These are phyloP conservation scores for Plasmodium gaboni DNA, from an alignment of 169 alveolate genomes.

Conservation along the genomic window DNA sequence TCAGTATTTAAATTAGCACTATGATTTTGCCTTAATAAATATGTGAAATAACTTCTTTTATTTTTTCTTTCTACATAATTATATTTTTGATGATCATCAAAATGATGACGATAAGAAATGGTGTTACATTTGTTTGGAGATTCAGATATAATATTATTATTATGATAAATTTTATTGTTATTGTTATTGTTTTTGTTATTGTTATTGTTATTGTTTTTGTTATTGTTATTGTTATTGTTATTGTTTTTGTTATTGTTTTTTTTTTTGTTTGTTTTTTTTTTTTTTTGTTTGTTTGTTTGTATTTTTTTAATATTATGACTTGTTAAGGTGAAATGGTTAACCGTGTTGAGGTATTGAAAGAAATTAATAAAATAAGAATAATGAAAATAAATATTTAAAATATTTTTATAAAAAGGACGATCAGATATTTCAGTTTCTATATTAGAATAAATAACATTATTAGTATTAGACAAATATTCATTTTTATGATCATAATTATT, in stretches of 20 bases:
- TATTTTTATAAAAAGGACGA: slow-evolving; percentile 18
- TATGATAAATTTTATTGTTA: no score
- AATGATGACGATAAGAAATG: no score
- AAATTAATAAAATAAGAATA: slow-evolving; percentile 50
- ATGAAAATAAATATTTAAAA: slow-evolving; percentile 30
- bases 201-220: background rate
- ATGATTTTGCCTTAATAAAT: background rate
- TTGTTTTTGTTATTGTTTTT: no score
- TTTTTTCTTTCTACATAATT: background rate
- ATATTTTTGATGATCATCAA: no score
- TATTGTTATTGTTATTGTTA: no score
- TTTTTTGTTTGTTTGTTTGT: background rate
- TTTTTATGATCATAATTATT: slow-evolving; percentile 7
- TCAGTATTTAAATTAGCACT: no score
- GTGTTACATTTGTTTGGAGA: no score
- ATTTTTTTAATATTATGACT: background rate
- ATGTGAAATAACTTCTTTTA: no score
- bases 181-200: background rate
- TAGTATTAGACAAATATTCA: background rate
- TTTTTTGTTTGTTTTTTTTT: background rate
- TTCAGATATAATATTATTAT: no score
- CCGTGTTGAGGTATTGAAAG: slow-evolving; percentile 13
- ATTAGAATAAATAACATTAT: background rate
- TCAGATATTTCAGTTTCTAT: slow-evolving; percentile 43
- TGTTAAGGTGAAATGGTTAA: no score